Percentiles rank a stretch among this genome's conserved stretches.
These are phyloP conservation scores for Russula earlei DNA, from an alignment of 768 basidiomycete species.

Conservation along the genomic window DNA sequence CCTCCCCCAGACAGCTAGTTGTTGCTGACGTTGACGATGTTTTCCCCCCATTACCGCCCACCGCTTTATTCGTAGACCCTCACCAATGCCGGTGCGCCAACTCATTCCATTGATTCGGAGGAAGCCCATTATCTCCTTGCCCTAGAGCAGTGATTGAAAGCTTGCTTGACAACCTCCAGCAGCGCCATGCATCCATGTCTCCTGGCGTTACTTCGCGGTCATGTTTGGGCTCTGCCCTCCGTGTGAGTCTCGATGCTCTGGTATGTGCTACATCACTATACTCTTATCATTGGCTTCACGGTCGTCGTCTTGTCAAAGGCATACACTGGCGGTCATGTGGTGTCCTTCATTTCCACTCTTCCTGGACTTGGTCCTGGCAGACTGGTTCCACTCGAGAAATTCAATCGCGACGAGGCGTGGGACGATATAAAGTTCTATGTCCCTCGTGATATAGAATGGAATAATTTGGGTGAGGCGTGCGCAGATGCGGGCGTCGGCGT, in stretches of 20 bases:
- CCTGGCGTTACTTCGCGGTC: conserved; percentile 34
- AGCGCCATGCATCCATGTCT: conserved; percentile 43
- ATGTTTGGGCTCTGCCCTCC: conserved; percentile 71
- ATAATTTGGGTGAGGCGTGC: conserved; percentile 76
- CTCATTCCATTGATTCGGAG: not conserved
- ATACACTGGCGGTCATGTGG: conserved; percentile 67
- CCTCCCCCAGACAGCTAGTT: conserved; percentile 48
- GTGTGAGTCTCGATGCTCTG: conserved; percentile 61
- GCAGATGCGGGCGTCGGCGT: conserved; percentile 86
- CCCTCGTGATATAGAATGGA: conserved; percentile 75
- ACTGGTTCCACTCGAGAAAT: conserved; percentile 51
- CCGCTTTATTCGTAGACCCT: conserved; percentile 72
- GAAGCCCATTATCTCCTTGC: conserved; percentile 6
- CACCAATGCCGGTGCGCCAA: conserved; percentile 47
- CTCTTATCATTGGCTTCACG: conserved; percentile 8
- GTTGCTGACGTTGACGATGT: conserved; percentile 89
- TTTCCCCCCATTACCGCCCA: conserved; percentile 59
- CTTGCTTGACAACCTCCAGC: conserved; percentile 56
- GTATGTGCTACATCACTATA: conserved; percentile 32
- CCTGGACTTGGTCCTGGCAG: conserved; percentile 69
- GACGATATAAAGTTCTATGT: conserved; percentile 77
- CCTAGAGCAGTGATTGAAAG: conserved; percentile 52
- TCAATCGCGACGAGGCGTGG: conserved; percentile 66
- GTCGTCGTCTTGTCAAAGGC: conserved; percentile 31
- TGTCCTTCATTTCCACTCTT: conserved; percentile 59